Conservation (phyloP, 23 red algal species). For the Chondrus crispus region DNA sequence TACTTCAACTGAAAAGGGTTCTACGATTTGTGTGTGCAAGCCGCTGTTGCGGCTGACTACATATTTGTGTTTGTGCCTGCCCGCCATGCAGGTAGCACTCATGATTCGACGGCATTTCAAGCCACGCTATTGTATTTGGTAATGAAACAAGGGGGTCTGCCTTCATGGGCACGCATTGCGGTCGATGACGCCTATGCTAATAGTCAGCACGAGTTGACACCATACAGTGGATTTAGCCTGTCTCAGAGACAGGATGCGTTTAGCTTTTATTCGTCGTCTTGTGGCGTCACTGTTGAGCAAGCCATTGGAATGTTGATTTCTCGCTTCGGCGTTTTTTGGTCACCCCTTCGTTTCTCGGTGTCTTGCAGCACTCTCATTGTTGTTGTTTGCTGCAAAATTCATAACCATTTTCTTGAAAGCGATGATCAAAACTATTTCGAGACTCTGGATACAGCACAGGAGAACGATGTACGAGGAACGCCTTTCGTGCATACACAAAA, state of each 20-base stretch:
- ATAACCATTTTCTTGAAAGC: too few species aligned
- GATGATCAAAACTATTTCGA: too few species aligned
- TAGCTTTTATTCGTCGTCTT: slow-evolving; percentile 13
- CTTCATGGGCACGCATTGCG: background rate
- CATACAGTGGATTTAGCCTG: background rate
- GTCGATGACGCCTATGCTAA: slow-evolving; percentile 16
- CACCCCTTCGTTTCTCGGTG: too few species aligned
- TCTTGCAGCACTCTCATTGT: too few species aligned
- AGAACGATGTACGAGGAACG: too few species aligned
- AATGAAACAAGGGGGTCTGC: background rate
- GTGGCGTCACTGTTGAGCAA: slow-evolving; percentile 4
- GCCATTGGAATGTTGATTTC: background rate
- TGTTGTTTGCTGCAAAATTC: too few species aligned
- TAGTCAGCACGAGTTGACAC: background rate
- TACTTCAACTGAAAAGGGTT: background rate
- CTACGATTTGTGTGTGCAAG: background rate
- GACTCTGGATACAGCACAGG: too few species aligned
- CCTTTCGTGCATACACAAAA: too few species aligned
- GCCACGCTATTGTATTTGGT: background rate
- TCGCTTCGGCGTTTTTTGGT: background rate
- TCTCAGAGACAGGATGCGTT: background rate
- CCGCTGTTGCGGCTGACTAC: background rate
- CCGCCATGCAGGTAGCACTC: background rate
- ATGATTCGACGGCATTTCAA: background rate
- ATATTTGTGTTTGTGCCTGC: background rate